A percentile compares a stretch with the other conserved stretches of the same genome.
Evolutionary conservation across 129 eudicot species (phyloP).

Genomic region (Apium graveolens): DNA sequence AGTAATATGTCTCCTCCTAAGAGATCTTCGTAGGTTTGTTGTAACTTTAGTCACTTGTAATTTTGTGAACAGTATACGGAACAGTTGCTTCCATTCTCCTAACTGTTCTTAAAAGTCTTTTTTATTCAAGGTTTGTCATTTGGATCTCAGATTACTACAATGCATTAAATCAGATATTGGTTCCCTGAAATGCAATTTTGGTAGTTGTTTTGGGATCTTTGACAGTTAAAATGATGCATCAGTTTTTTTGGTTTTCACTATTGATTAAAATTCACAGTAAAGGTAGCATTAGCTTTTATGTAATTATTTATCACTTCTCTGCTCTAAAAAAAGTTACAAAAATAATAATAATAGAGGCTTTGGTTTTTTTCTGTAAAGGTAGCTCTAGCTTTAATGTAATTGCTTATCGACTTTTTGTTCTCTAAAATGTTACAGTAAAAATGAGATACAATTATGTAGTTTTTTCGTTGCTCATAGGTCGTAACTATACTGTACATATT

Average conservation of each 20-base stretch:
- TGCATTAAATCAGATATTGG: neutral
- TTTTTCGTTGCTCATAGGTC: no score
- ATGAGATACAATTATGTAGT: no score
- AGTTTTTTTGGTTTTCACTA: neutral
- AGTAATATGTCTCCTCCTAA: constrained; percentile 82
- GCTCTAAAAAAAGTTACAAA: no score
- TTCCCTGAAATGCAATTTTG: neutral
- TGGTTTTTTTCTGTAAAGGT: no score
- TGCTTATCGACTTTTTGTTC: no score
- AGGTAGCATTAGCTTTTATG: no score
- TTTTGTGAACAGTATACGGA: neutral
- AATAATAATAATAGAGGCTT: no score
- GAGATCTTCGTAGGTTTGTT: constrained; percentile 43
- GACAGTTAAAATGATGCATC: neutral
- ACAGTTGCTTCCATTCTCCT: constrained; percentile 1
- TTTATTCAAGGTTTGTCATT: neutral
- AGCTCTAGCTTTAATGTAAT: no score
- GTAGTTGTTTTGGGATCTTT: neutral
- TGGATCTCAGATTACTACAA: neutral
- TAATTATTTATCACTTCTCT: no score
- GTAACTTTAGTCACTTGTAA: neutral
- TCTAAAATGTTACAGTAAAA: no score
- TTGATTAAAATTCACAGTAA: neutral
- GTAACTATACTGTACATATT: no score
- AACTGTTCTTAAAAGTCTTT: neutral